Base-by-base conservation (phyloP, 495 filamentous ascomycete species). In the Parachaetomium inaequale region DNA sequence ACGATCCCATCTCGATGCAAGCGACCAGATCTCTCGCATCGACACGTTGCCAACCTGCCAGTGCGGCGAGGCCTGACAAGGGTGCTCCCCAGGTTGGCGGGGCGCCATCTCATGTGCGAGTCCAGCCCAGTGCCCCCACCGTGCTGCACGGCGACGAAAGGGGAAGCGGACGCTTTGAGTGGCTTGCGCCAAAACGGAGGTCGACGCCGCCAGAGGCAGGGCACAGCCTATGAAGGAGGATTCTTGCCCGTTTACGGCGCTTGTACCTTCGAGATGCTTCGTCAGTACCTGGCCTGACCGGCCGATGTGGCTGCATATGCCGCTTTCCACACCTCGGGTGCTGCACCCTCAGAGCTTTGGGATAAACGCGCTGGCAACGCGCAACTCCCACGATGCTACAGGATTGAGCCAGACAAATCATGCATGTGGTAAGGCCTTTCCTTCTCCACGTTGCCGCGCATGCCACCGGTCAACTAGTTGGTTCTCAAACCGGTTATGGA, bases 241-340 rank as follows among this genome's bases (percentile, higher is more conserved):
- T 7, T 0, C 2, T n/a, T 17, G 10, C 43, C 58, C 47, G 58
- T 60, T 60, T 52, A 36, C 0, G 32, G 43, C 49, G 31, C 7
- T 52, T 52, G 58, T 60, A 53, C 47, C 58, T 43, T 60, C 40
- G 58, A 60, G 58, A 52, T 52, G 32, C 25, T 23, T n/a, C 12
- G 0, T 38, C 23, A 42, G 57, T 59, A 49, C 12, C n/a, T n/a
- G 17, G 7, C 32, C n/a, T 14, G 32, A 42, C 52, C 3, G 25
- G 51, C 51, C 23, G 4, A 31, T n/a, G 17, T 2, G 12, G 6
- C 36, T 40, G 36, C 49, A 17, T 49, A 28, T 28, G 46, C 10
- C 25, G 3, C 4, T 15, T 31, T 31, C 28, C 11, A n/a, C 49
- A 32, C 26, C 25, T 56, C 54, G 54, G 38, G 19, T 45, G 38